A percentile compares a stretch with the other conserved stretches of the same genome.
These are phyloP conservation scores for Sporothrix inflata DNA, from an alignment of 2,329 filamentous ascomycete species.

Conservation along the genomic window DNA sequence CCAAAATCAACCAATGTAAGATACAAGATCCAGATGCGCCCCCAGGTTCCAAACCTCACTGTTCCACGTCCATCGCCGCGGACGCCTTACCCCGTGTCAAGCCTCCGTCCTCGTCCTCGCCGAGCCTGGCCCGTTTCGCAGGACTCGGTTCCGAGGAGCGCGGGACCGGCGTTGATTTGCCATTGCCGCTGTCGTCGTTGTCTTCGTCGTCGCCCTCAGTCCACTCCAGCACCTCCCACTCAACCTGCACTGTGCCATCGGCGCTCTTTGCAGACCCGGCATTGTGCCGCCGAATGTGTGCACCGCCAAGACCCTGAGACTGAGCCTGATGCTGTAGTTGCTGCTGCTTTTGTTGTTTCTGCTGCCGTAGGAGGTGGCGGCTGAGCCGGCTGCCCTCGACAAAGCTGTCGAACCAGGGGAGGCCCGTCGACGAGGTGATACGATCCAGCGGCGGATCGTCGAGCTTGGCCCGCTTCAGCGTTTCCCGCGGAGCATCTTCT, in stretches of 20 bases:
- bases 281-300: conserved; percentile 35
- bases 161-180: conserved; percentile 50
- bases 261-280: conserved; percentile 45
- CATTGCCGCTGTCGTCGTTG: conserved; percentile 35
- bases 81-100: neutral
- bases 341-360: conserved; percentile 53
- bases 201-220: conserved; percentile 48
- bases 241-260: conserved; percentile 68
- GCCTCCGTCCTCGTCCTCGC: conserved; percentile 39
- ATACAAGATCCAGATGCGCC: neutral
- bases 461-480: neutral
- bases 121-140: conserved; percentile 55
- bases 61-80: conserved; percentile 32
- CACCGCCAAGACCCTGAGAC: neutral
- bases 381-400: conserved; percentile 75
- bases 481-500: neutral
- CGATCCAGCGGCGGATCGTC: conserved; percentile 47
- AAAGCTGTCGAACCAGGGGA: conserved; percentile 86
- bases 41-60: neutral
- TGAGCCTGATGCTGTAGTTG: neutral
- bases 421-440: conserved; percentile 55
- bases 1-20: neutral
- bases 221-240: conserved; percentile 86
- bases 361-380: conserved; percentile 61
- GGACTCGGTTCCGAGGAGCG: conserved; percentile 45